A percentile compares a stretch with the other conserved stretches of the same genome.
These are phyloP conservation scores for Incumbomyces lentus DNA, from an alignment of 2,329 filamentous ascomycete species.

Conservation along the genomic window DNA sequence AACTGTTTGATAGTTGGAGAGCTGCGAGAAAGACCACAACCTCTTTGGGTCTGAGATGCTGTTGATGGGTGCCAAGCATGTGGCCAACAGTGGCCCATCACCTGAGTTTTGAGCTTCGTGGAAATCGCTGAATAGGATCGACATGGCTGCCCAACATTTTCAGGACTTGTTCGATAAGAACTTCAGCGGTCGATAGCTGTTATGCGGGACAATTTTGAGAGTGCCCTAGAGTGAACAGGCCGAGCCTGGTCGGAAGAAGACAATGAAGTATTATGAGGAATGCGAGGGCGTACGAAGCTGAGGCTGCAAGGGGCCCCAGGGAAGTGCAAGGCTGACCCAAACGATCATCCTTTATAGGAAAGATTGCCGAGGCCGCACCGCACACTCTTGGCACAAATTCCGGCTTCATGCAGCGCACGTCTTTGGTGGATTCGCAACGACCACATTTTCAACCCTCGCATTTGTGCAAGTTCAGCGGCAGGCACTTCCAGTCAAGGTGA, in stretches of 20 bases:
- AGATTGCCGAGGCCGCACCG: slow-evolving; percentile 4
- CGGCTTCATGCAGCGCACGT: slow-evolving; percentile 2
- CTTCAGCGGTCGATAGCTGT: too few species aligned
- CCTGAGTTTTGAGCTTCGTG: slow-evolving; percentile 52
- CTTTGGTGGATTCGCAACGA: not conserved
- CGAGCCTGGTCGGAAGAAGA: too few species aligned
- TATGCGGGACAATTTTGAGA: too few species aligned
- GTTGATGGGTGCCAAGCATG: slow-evolving; percentile 62
- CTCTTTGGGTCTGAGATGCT: slow-evolving; percentile 52
- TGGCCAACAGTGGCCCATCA: slow-evolving; percentile 64
- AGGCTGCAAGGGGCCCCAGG: too few species aligned
- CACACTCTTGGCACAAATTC: slow-evolving; percentile 11
- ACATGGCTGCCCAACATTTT: slow-evolving; percentile 43
- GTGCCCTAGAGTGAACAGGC: too few species aligned
- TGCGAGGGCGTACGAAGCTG: not conserved
- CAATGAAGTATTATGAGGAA: too few species aligned
- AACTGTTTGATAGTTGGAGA: slow-evolving; percentile 56
- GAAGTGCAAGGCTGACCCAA: not conserved
- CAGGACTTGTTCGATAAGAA: too few species aligned
- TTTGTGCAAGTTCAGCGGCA: slow-evolving; percentile 9
- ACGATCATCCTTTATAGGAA: not conserved
- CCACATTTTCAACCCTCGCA: not conserved
- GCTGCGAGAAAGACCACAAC: slow-evolving; percentile 60
- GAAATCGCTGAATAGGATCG: slow-evolving; percentile 64
- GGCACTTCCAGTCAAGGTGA: slow-evolving; percentile 38